Evolutionary conservation across 2,329 filamentous ascomycete genomes (phyloP).

Genomic region (Ceratocystis huliohia): DNA sequence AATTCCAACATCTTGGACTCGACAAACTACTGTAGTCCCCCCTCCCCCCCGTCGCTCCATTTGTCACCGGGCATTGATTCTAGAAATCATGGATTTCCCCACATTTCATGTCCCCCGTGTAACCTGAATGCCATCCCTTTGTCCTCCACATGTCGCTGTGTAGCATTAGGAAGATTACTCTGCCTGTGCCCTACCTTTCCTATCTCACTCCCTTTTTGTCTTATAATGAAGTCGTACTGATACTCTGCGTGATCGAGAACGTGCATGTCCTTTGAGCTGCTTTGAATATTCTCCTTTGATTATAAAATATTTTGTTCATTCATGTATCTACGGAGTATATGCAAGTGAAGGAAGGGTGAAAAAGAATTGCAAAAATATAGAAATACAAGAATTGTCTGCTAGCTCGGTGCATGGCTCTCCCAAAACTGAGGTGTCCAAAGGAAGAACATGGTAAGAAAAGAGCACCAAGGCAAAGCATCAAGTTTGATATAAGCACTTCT

Average conservation of each 20-base stretch:
- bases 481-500: constrained; percentile 84
- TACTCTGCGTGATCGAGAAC: neutral
- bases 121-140: constrained; percentile 4
- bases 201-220: neutral
- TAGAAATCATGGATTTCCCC: neutral
- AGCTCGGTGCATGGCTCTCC: constrained; percentile 8
- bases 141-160: neutral
- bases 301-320: neutral
- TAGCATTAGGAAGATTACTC: neutral
- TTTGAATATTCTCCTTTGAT: neutral
- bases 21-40: neutral
- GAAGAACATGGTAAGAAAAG: neutral
- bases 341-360: too few relatives aligned
- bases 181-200: neutral
- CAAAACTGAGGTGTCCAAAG: neutral
- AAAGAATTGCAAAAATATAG: too few relatives aligned
- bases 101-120: neutral
- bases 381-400: constrained; percentile 12
- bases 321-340: too few relatives aligned
- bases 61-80: neutral
- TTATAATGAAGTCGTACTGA: constrained; percentile 1
- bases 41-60: neutral
- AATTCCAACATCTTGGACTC: neutral
- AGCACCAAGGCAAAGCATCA: constrained; percentile 18
- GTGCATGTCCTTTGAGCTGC: too few relatives aligned